phyloP scores from a whole-genome alignment of 768 basidiomycete genomes.

The Suillus variegatus region DNA sequence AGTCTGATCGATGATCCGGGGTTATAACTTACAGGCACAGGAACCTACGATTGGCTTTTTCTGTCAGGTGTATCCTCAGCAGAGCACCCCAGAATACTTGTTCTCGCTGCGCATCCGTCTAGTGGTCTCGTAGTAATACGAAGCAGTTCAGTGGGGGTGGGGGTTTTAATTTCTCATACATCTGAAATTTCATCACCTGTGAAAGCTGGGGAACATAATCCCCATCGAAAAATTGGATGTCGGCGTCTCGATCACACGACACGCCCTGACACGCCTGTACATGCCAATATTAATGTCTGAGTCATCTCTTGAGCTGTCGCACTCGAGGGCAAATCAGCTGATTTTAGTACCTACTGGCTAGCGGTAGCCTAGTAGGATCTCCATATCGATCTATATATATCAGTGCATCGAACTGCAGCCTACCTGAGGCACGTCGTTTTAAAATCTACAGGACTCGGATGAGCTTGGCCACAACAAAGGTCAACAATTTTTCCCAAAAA shows the following conservation, averaged over 20 bases:
- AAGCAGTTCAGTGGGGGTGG: too few species aligned
- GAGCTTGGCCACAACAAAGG: not conserved
- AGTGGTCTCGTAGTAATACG: too few species aligned
- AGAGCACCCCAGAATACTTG: not conserved
- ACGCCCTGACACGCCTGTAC: not conserved
- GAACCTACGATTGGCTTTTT: not conserved
- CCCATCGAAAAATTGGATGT: not conserved
- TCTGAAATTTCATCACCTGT: not conserved
- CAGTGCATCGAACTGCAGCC: not conserved
- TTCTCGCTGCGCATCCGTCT: not conserved
- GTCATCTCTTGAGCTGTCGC: not conserved
- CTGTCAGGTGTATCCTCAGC: not conserved
- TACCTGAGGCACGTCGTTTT: not conserved
- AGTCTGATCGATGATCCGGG: not conserved
- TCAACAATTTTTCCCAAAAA: not conserved
- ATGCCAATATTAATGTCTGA: not conserved
- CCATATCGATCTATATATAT: not conserved
- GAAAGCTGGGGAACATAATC: not conserved
- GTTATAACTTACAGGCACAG: not conserved
- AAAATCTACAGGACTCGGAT: not conserved
- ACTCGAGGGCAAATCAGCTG: not conserved
- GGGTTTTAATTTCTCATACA: too few species aligned
- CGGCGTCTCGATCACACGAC: not conserved
- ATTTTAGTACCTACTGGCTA: not conserved
- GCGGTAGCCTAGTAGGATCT: not conserved